Evolutionary conservation across 2,329 filamentous ascomycete genomes (phyloP).

Genomic region (Cytospora piceae): DNA sequence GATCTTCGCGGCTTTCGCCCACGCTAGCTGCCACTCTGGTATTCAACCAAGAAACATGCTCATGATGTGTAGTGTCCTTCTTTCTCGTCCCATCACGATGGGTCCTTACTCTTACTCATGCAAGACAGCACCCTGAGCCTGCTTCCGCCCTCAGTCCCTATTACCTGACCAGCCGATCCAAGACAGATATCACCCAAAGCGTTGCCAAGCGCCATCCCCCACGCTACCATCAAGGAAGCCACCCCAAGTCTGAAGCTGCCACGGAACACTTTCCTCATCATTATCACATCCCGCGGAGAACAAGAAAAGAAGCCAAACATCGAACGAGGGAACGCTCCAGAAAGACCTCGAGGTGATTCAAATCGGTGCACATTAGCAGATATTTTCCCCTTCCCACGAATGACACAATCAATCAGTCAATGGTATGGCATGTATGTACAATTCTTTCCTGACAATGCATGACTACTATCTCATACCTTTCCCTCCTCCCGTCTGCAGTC

Average conservation of each 20-base stretch:
- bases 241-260: neutral
- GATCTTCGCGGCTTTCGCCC: neutral
- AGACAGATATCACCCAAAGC: neutral
- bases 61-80: too few species aligned
- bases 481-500: neutral
- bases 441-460: conserved; percentile 4
- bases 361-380: neutral
- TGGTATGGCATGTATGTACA: neutral
- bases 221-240: neutral
- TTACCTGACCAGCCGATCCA: neutral
- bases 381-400: neutral
- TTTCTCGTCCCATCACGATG: neutral
- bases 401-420: neutral
- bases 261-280: neutral
- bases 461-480: neutral
- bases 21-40: neutral
- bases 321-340: neutral
- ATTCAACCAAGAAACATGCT: neutral
- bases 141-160: too few species aligned
- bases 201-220: neutral
- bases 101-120: neutral
- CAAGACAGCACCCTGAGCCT: neutral
- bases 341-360: neutral
- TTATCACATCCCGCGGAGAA: neutral
- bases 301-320: neutral